Base-by-base conservation (phyloP, 371 early-diverging fungal species). In the Batkoa obscura region DNA sequence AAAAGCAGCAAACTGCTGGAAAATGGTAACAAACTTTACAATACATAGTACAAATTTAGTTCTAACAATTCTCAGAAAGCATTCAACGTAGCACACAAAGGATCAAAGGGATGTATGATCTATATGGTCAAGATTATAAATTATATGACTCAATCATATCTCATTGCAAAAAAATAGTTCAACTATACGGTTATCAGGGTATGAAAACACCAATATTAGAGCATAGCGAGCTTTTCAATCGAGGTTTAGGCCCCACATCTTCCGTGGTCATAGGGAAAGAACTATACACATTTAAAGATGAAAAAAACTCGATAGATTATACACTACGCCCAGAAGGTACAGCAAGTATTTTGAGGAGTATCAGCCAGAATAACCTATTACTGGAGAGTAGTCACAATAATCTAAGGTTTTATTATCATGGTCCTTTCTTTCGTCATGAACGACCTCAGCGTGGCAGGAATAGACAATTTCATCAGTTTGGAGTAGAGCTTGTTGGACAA, bases 391-490 rank as follows among this genome's bases (percentile, higher is more conserved):
- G 63, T 17, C 23, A 23, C 23, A 23, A 23, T 23, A 52, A 78
- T 0, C 69, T 67, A 48, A 64, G 64, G 46, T 68, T 68, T 15
- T 80, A 67, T 50, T 80, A 80, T 48, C 37, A 65, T 9, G 81
- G 80, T 0, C 74, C 80, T 1, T 80, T 79, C 78, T 80, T 79
- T 53, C 71, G 81, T 48, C 73, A 72, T 35, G 81, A 80, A 56
- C 61, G 80, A 13, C 81, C 80, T 9, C 81, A 80, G 50, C 72
- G 72, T 45, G 81, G 81, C 4, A 67, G 81, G 31, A 61, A 76
- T 43, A 66, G 81, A 23, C 80, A 80, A 73, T 80, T 80, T 63
- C 78, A 80, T 48, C 81, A 80, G 65, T 73, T 80, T 43, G 81
- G 81, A 1, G 56, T 78, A 8, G 81, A 80, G 48, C 35, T 69